Evolutionary conservation across 768 basidiomycete genomes (phyloP).

Genomic region (Tephrocybe sp.): DNA sequence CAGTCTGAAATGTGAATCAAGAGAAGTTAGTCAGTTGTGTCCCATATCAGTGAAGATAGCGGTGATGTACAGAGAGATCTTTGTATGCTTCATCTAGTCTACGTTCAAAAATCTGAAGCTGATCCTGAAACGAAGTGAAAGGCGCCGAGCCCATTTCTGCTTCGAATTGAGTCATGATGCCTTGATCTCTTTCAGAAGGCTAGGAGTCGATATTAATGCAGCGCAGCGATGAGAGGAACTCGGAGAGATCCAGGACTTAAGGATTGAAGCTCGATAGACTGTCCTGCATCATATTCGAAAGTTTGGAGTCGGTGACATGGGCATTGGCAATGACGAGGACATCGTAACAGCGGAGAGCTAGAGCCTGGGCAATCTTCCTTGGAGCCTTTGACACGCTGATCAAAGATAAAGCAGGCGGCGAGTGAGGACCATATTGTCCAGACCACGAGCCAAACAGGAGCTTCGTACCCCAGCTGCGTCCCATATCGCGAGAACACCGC

Average conservation of each 20-base stretch:
- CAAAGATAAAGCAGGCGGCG: background rate
- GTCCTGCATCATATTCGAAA: background rate
- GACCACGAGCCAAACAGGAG: background rate
- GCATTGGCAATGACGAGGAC: too few relatives aligned
- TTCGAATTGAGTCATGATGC: background rate
- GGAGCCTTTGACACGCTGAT: too few relatives aligned
- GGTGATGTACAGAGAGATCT: background rate
- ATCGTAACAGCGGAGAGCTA: background rate
- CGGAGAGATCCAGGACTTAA: background rate
- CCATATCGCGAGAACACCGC: constrained; percentile 3
- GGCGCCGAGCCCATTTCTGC: too few relatives aligned
- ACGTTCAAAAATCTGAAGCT: too few relatives aligned
- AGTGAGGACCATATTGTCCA: background rate
- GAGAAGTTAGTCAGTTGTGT: too few relatives aligned
- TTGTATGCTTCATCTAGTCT: too few relatives aligned
- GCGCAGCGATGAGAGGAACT: background rate
- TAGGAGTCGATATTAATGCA: background rate
- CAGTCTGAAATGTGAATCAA: too few relatives aligned
- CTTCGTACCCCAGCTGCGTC: background rate
- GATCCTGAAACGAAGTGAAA: too few relatives aligned
- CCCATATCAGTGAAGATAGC: background rate
- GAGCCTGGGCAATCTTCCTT: background rate
- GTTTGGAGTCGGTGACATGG: background rate
- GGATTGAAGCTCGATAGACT: background rate
- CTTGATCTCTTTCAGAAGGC: background rate